Evolutionary conservation across 2,329 filamentous ascomycete species (phyloP), one percentile per base, ranked within the genome.

Genomic region (Penicillium oxalicum): DNA sequence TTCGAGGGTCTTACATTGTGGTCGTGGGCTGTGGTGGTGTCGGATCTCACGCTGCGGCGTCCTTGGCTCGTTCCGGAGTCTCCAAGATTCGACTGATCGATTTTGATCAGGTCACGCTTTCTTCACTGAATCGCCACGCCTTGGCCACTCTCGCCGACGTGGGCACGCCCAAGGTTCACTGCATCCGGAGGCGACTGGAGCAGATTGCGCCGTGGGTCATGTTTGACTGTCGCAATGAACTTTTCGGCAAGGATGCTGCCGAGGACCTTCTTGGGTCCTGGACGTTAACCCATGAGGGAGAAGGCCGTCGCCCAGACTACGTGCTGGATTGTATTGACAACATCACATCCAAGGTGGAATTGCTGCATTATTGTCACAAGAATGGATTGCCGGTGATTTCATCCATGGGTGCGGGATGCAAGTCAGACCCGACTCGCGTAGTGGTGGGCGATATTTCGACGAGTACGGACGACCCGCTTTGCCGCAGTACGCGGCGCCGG

Each of bases 241-340:
- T 97, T 43, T 96, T 94, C 68, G 82, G 83, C 52, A 82, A 78
- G 40, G 68, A 74, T 12, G 82, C 76, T 8, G 90, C 90, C 0
- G 78, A 79, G 5, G 66, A 71, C 9, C 74, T 96, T 53, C 74
- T 98, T 37, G 81, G 74, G 0, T 75, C 81, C 0, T 90, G 88
- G 83, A 70, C 74, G 9, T 56, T 68, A 54, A 12, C 80, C 78
- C 63, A 67, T 28, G 61, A 64, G 5, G 65, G 69, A 13, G 61
- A 64, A 32, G 66, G 66, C n/a, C 66, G 61, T 40, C 77, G 77
- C 60, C 90, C 91, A 1, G 86, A 91, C 60, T 98, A 85, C 62
- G 83, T 98, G n/a, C 82, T 98, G 33, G 93, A 98, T 70, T 94
- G 91, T 24, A 98, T 98, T 57, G 93, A 98, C 70, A 97, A 98